Conservation (phyloP, 2,329 filamentous ascomycete species). For the Scleromitrula shiraiana region DNA sequence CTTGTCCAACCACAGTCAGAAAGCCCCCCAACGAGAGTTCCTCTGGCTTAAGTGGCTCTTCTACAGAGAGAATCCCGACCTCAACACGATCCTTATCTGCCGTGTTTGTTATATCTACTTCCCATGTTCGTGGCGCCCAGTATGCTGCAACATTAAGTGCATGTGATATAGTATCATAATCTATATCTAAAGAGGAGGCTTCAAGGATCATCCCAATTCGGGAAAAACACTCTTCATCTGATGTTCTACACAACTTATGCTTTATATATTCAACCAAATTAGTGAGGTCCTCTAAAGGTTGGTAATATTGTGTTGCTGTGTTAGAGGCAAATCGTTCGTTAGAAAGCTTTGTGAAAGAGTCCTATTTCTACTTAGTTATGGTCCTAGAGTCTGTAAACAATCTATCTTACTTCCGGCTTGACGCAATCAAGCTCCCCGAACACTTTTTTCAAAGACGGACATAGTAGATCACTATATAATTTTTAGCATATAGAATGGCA, state of each 20-base stretch:
- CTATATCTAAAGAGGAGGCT: conserved; percentile 65
- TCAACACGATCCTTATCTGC: conserved; percentile 53
- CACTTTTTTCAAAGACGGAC: conserved; percentile 46
- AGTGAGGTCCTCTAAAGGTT: conserved; percentile 49
- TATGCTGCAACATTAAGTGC: conserved; percentile 56
- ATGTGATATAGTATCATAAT: conserved; percentile 63
- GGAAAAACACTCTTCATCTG: conserved; percentile 41
- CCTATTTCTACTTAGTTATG: conserved; percentile 27
- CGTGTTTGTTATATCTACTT: conserved; percentile 22
- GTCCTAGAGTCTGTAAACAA: background rate
- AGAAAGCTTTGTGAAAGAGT: conserved; percentile 55
- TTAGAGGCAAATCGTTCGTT: conserved; percentile 54
- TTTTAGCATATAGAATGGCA: background rate
- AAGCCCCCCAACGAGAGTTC: conserved; percentile 74
- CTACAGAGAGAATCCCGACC: conserved; percentile 67
- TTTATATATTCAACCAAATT: conserved; percentile 46
- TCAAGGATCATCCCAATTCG: conserved; percentile 39
- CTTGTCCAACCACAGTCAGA: conserved; percentile 69
- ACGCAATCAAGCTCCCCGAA: conserved; percentile 53
- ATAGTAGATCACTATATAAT: conserved; percentile 41
- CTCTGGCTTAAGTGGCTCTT: conserved; percentile 56
- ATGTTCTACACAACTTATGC: conserved; percentile 41
- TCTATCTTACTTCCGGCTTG: conserved; percentile 36
- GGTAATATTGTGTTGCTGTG: conserved; percentile 62
- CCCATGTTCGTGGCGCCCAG: conserved; percentile 42